These are phyloP conservation scores for Saccharomycodes ludwigii DNA, from an alignment of 805 yeast species.

Conservation along the genomic window DNA sequence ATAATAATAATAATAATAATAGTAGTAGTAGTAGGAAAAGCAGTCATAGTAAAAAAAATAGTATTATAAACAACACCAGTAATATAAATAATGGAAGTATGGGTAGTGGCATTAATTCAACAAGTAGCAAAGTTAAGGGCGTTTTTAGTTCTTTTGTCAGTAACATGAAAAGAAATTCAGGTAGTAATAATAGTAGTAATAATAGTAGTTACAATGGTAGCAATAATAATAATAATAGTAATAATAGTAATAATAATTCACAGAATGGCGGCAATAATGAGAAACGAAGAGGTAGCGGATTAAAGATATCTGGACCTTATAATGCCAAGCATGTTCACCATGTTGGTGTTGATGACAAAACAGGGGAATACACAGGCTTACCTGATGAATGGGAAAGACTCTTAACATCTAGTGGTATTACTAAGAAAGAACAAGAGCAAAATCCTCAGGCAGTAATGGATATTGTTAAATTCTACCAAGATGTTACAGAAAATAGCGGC, in stretches of 20 bases:
- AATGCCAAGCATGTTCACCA: slow-evolving; percentile 86
- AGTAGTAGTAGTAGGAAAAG: too few relatives aligned
- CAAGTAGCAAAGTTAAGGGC: slow-evolving; percentile 35
- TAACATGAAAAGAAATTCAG: slow-evolving; percentile 18
- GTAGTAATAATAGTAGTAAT: slow-evolving; percentile 28
- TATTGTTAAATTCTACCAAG: slow-evolving; percentile 76
- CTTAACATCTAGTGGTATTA: slow-evolving; percentile 74
- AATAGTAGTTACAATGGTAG: slow-evolving; percentile 11
- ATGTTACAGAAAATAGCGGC: slow-evolving; percentile 30
- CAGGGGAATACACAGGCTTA: slow-evolving; percentile 83
- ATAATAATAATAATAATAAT: too few relatives aligned
- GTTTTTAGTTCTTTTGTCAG: slow-evolving; percentile 38
- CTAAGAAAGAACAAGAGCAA: slow-evolving; percentile 75
- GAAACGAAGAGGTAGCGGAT: slow-evolving; percentile 9
- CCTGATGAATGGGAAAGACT: slow-evolving; percentile 89
- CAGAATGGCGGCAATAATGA: slow-evolving; percentile 9
- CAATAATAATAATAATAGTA: slow-evolving; percentile 12
- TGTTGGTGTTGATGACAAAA: slow-evolving; percentile 75
- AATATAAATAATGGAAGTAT: slow-evolving; percentile 25
- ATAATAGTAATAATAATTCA: slow-evolving; percentile 28
- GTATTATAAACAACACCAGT: slow-evolving; percentile 8
- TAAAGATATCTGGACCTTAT: slow-evolving; percentile 80
- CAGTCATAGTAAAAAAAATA: slow-evolving; percentile 2
- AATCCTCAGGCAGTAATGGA: slow-evolving; percentile 93
- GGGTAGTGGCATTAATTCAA: slow-evolving; percentile 22